Base-by-base conservation (phyloP, 352 stramenopile genomes). In the Pythium brachiatum region DNA sequence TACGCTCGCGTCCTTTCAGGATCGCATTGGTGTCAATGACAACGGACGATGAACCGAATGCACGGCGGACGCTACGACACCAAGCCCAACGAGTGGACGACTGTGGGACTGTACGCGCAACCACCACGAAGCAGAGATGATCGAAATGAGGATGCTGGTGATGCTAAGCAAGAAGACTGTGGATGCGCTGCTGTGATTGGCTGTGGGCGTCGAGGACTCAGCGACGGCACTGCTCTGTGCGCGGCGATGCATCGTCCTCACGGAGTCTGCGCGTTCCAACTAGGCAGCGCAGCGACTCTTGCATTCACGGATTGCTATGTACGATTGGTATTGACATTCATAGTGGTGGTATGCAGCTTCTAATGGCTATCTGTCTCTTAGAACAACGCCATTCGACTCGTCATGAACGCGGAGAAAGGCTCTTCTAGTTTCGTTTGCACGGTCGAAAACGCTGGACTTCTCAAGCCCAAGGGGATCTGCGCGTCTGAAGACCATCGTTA, bases 381-480 rank as follows among this genome's bases (percentile, higher is more conserved):
- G 51, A 57, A 57, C 31, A 57, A 57, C 31, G 51, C 51, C 18
- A 36, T 47, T 25, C 51, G 51, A 18, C 34, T 57, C 20, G 51
- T 47, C 7, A 9, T 21, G 7, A 18, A 26, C 31, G 51, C 32
- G 11, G 51, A 57, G 7, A 16, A 57, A 18, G 13, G 27, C 3
- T 2, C 9, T 11, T 11, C 63, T 2, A 25, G 53, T 7, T 8
- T 6, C 12, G 53, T 60, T 3, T 20, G 16, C 27, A 80, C 63
- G 12, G 38, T 78, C 1, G 50, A 66, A 9, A 69, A 61, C 29
- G 66, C 73, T 4, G 67, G 69, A 8, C 66, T 87, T n/a, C 66
- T 82, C 20, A 62, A 62, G n/a, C 75, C 75, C 1, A 83, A 80
- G 29, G 78, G 75, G 1, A 70, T 87, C 13, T 72, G 55, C 57